Evolutionary conservation across 129 eudicot species (phyloP).

Genomic region (Gnaphalium uliginosum): DNA sequence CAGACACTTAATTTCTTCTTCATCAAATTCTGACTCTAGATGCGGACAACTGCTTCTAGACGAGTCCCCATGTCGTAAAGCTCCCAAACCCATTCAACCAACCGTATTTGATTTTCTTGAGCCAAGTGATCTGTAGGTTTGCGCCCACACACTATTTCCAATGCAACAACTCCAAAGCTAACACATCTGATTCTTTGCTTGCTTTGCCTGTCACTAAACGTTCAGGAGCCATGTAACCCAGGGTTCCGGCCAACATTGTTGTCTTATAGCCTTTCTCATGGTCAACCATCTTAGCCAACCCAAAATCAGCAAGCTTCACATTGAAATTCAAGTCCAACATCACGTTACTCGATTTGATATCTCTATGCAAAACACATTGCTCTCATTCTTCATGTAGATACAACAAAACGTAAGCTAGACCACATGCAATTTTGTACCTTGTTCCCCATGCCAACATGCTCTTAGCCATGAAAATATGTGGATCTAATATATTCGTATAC

Average conservation of each 20-base stretch:
- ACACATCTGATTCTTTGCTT: constrained; percentile 32
- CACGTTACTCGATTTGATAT: constrained; percentile 35
- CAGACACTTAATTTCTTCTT: constrained; percentile 29
- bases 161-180: constrained; percentile 33
- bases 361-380: constrained; percentile 44
- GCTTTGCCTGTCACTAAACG: constrained; percentile 14
- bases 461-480: background rate
- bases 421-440: constrained; percentile 31
- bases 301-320: constrained; percentile 34
- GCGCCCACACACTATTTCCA: constrained; percentile 39
- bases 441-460: constrained; percentile 31
- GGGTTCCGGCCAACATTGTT: constrained; percentile 33
- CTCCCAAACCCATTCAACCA: constrained; percentile 39
- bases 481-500: constrained; percentile 3
- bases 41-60: constrained; percentile 39
- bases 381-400: constrained; percentile 38
- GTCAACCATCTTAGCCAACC: constrained; percentile 34
- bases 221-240: constrained; percentile 44
- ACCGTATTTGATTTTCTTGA: constrained; percentile 13
- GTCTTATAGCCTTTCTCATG: constrained; percentile 35
- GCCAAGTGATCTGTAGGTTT: constrained; percentile 15
- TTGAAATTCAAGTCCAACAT: constrained; percentile 33
- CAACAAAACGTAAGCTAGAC: constrained; percentile 32
- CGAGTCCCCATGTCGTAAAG: constrained; percentile 25
- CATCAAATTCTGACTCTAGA: constrained; percentile 24